These are phyloP conservation scores for Solanum chilense DNA, from an alignment of 257 asterid species.

Conservation along the genomic window DNA sequence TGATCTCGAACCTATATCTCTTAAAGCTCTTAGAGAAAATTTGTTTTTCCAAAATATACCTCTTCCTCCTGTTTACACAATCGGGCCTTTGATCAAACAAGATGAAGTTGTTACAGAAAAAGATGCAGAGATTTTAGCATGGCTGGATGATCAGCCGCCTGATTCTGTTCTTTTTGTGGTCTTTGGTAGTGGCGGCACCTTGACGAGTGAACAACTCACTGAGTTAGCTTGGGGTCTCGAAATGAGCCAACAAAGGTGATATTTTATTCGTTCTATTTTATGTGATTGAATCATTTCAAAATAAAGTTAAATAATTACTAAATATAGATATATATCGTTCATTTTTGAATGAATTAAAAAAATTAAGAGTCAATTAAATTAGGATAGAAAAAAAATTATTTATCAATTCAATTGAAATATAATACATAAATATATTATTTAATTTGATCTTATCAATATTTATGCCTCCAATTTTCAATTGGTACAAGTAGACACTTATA, in stretches of 20 bases:
- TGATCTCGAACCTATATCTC: slow-evolving; percentile 19
- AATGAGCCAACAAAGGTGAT: slow-evolving; percentile 18
- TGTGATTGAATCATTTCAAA: too few relatives aligned
- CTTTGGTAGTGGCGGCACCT: slow-evolving; percentile 41
- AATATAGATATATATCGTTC: too few relatives aligned
- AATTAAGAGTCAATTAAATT: too few relatives aligned
- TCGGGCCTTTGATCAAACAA: slow-evolving; percentile 31
- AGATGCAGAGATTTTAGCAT: slow-evolving; percentile 1
- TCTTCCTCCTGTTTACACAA: slow-evolving; percentile 15
- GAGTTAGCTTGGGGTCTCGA: slow-evolving; percentile 38
- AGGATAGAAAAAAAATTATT: too few relatives aligned
- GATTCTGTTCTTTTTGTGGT: slow-evolving; percentile 30
- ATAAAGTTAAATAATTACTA: too few relatives aligned
- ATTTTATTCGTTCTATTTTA: too few relatives aligned
- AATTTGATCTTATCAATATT: too few relatives aligned
- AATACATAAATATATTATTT: too few relatives aligned
- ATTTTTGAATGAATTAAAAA: too few relatives aligned
- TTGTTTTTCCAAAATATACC: slow-evolving; percentile 8
- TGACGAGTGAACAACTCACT: slow-evolving; percentile 20
- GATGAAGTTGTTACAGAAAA: background rate
- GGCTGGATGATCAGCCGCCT: slow-evolving; percentile 31
- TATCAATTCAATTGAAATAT: too few relatives aligned
- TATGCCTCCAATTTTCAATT: background rate
- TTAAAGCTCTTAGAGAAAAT: slow-evolving; percentile 21
- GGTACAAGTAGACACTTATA: too few relatives aligned